Evolutionary conservation across 306 rosid genomes (phyloP).

Genomic region (Nissolia schottii): DNA sequence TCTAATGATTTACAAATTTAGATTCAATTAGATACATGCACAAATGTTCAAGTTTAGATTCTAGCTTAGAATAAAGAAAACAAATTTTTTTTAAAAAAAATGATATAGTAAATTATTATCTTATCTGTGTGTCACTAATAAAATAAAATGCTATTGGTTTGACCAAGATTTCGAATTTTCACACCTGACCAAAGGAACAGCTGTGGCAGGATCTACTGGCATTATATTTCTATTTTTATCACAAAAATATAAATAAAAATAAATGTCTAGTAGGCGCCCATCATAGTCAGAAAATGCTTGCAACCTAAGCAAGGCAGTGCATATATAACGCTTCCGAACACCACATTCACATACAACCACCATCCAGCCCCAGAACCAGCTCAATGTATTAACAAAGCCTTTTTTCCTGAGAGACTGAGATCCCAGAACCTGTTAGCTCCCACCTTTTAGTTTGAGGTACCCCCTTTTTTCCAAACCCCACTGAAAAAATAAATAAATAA

Average conservation of each 20-base stretch:
- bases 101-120: no score
- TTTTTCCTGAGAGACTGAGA: neutral
- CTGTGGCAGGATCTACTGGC: neutral
- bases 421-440: neutral
- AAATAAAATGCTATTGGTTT: conserved; percentile 2
- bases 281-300: conserved; percentile 22
- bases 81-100: no score
- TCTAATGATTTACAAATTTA: no score
- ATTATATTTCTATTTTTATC: neutral
- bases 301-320: conserved; percentile 22
- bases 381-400: neutral
- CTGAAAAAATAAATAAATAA: neutral
- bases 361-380: neutral
- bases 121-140: no score
- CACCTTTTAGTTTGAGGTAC: neutral
- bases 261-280: neutral
- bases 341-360: neutral
- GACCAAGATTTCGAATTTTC: neutral
- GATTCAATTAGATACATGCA: no score
- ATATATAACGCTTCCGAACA: neutral
- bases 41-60: no score
- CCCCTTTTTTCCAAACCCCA: neutral
- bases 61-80: no score
- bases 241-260: neutral
- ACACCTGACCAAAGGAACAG: neutral